A percentile compares a stretch with the other conserved stretches of the same genome.
These are phyloP conservation scores for Trichophyton schoenleinii DNA, from an alignment of 2,329 filamentous ascomycete genomes.

Conservation along the genomic window DNA sequence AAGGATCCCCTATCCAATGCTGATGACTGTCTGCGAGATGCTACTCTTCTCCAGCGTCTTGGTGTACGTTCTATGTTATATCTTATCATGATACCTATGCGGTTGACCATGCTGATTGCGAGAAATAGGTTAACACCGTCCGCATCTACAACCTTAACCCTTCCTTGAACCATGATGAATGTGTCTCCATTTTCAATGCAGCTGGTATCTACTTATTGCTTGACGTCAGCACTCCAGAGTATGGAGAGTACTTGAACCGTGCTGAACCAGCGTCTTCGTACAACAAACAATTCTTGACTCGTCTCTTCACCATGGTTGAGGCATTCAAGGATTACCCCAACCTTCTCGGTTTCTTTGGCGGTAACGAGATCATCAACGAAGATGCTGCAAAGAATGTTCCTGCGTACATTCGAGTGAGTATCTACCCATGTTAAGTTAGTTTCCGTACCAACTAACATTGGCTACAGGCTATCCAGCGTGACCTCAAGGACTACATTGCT, in stretches of 20 bases:
- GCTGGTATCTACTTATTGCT: constrained; percentile 55
- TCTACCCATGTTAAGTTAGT: background rate
- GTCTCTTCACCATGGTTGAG: constrained; percentile 52
- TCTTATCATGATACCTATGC: background rate
- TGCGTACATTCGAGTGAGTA: constrained; percentile 43
- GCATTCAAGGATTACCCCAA: constrained; percentile 56
- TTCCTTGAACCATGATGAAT: constrained; percentile 47
- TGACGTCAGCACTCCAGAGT: constrained; percentile 51
- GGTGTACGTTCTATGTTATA: constrained; percentile 34
- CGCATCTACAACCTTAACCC: constrained; percentile 54
- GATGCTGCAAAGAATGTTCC: constrained; percentile 42
- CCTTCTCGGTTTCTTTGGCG: constrained; percentile 53
- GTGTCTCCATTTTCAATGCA: constrained; percentile 52
- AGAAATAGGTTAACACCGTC: constrained; percentile 45
- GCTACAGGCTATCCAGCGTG: constrained; percentile 47
- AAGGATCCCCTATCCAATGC: constrained; percentile 46
- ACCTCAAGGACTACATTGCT: constrained; percentile 56
- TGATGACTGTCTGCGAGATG: constrained; percentile 49
- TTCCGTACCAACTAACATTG: constrained; percentile 15
- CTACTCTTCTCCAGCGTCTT: constrained; percentile 49
- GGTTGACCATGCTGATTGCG: background rate
- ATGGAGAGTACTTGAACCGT: constrained; percentile 45
- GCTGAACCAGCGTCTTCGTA: constrained; percentile 44
- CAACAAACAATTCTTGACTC: constrained; percentile 42
- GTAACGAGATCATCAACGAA: constrained; percentile 58